Evolutionary conservation across 1,284 basidiomycete species (phyloP).

Genomic region (Moesziomyces aphidis): DNA sequence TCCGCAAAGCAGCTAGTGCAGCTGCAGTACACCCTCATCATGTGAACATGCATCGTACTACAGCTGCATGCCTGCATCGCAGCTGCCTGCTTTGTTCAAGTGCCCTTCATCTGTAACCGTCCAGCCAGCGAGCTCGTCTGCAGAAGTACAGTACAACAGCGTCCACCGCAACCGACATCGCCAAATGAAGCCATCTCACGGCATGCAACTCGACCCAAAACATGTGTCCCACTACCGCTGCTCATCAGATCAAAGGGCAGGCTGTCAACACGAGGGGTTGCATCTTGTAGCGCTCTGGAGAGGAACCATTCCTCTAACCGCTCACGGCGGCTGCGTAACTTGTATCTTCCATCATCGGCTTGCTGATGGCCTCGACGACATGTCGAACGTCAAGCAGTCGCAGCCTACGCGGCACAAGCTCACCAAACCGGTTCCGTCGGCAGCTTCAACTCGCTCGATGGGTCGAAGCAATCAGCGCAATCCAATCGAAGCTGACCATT

Average conservation of each 20-base stretch:
- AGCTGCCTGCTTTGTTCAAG: neutral
- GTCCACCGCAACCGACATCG: neutral
- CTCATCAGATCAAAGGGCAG: neutral
- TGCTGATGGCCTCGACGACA: conserved; percentile 1
- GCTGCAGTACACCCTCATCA: too few relatives aligned
- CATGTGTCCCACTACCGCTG: neutral
- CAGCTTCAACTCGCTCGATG: conserved; percentile 2
- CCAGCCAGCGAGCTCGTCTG: too few relatives aligned
- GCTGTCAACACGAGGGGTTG: too few relatives aligned
- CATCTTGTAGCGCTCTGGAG: too few relatives aligned
- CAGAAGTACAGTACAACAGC: too few relatives aligned
- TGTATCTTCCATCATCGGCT: neutral
- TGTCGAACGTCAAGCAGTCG: conserved; percentile 42
- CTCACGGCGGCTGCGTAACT: neutral
- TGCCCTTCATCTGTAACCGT: neutral
- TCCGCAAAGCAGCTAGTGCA: too few relatives aligned
- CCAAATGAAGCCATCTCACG: neutral
- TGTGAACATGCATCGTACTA: too few relatives aligned
- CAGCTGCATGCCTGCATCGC: too few relatives aligned
- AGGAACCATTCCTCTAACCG: too few relatives aligned
- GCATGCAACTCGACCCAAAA: neutral
- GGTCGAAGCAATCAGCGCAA: neutral
- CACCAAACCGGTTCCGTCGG: neutral
- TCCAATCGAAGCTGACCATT: neutral
- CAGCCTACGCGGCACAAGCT: conserved; percentile 10